Conservation (phyloP, 176 grass and related monocot species). For the Alopecurus myosuroides region DNA sequence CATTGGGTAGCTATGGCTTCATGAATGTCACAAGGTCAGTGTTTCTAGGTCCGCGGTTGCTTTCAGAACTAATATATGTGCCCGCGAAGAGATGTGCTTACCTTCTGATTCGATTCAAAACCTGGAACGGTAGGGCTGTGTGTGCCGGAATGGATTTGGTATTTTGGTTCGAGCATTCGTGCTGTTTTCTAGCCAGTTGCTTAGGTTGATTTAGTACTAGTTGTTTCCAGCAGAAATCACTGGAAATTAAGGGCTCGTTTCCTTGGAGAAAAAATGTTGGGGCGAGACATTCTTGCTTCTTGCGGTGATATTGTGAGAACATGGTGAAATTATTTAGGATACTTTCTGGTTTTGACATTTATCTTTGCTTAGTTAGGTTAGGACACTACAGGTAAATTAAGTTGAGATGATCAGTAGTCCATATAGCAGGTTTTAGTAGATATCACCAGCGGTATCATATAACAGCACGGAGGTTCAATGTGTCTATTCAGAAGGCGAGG, state of each 20-base stretch:
- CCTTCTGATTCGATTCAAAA: not conserved
- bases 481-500: not conserved
- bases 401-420: not conserved
- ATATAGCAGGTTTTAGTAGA: not conserved
- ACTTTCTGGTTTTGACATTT: not conserved
- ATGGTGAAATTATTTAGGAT: not conserved
- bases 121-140: not conserved
- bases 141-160: not conserved
- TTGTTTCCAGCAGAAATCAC: conserved; percentile 12
- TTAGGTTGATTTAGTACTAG: not conserved
- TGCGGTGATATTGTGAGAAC: not conserved
- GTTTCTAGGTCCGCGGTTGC: not conserved
- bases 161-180: not conserved
- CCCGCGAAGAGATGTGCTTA: not conserved
- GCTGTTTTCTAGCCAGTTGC: not conserved
- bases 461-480: not conserved
- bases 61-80: not conserved
- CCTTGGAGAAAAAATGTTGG: not conserved
- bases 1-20: conserved; percentile 77
- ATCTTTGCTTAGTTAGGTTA: not conserved
- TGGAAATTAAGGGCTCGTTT: no score
- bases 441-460: not conserved
- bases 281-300: not conserved
- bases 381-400: not conserved
- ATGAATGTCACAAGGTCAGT: conserved; percentile 90